Evolutionary conservation across 176 grass and related monocot species (phyloP).

Genomic region (Rhynchospora breviuscula): DNA sequence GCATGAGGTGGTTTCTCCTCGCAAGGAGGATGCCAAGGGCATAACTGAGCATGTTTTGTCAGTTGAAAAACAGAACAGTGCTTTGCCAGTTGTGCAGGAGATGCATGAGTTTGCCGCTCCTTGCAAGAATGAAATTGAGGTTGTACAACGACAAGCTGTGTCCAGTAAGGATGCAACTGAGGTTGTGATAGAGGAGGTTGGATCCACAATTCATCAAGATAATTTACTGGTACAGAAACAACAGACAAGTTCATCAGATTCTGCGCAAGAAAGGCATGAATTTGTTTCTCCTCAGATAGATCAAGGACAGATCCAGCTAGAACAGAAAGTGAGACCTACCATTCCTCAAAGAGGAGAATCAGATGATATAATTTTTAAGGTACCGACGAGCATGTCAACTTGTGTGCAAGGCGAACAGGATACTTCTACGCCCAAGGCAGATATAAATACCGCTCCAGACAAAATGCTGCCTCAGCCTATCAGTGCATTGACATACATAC

Average conservation of each 20-base stretch:
- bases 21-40: not conserved
- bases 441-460: not conserved
- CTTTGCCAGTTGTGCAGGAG: constrained; percentile 8
- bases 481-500: not conserved
- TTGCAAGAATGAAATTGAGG: not conserved
- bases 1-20: not conserved
- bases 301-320: not conserved
- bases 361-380: not conserved
- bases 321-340: not conserved
- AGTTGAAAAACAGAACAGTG: constrained; percentile 10
- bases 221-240: constrained; percentile 8
- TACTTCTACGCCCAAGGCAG: not conserved
- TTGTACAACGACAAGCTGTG: not conserved
- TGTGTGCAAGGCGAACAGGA: not conserved
- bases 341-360: not conserved
- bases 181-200: not conserved
- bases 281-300: constrained; percentile 2
- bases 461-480: not conserved
- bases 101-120: not conserved
- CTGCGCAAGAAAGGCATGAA: not conserved
- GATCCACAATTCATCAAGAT: constrained; percentile 1
- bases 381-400: not conserved
- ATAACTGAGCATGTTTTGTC: not conserved
- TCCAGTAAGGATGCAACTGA: not conserved
- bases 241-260: not conserved